Evolutionary conservation across 2,329 filamentous ascomycete species (phyloP), one percentile per base, ranked within the genome.

Genomic region (Trichoderma guizhouense): DNA sequence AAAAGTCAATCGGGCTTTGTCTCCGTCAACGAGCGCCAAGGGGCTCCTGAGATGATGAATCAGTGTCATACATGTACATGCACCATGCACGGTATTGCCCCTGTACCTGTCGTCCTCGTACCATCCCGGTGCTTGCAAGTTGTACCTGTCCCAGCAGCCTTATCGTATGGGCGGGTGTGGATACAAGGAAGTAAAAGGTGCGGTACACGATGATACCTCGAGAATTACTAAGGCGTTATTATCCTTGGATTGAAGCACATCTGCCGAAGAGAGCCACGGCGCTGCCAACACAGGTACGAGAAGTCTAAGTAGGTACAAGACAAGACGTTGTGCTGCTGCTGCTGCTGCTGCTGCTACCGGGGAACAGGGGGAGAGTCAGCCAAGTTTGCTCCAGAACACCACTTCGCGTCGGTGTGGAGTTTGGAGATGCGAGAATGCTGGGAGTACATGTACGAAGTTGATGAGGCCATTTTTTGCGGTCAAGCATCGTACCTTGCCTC

Each of bases 1-100:
- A 53, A 57, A 67, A 57, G 64, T 39, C 51, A 67, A 67, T 67
- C 64, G 51, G 32, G 18, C 30, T 57, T n/a, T 39, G 51, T 39
- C 32, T 15, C 32, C 58, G 32, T 61, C 43, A 26, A 26, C 12
- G 28, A 36, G 51, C 47, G 21, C 47, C 30, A 55, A 55, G 32
- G 32, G 64, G 15, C 34, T 39, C 60, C n/a, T 57, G 64, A 39
- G 60, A 34, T 32, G 57, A 60, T 60, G 57, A 32, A 60, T 60
- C 57, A 67, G 64, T 39, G 64, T 39, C 51, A 67, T 57, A 67
- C 34, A 57, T 67, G 51, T 66, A n/a, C 63, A 55, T 53, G 47
- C 63, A 24, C 47, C 63, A 24, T 62, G 58, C 32, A 62, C 32
- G 62, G 43, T 30, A 30, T 11, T 36, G 63, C 63, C 43, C 63